These are phyloP conservation scores for Striga hermonthica DNA, from an alignment of 305 asterid genomes.

Conservation along the genomic window DNA sequence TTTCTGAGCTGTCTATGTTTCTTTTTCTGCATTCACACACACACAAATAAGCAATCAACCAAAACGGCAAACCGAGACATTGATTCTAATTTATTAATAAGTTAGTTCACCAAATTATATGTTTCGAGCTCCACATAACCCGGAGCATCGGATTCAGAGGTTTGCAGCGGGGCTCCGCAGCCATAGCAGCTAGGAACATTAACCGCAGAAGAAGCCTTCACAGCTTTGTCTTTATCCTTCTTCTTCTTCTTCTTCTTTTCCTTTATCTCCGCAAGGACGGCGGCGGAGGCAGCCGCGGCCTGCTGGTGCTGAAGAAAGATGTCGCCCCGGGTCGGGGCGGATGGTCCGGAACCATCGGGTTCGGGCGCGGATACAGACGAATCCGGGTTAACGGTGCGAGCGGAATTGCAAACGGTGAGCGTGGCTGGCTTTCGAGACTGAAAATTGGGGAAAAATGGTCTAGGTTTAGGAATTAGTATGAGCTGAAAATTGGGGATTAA, in stretches of 20 bases:
- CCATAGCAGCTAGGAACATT: conserved; percentile 67
- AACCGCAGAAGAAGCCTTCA: conserved; percentile 40
- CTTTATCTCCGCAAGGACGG: conserved; percentile 35
- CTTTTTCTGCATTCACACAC: conserved; percentile 65
- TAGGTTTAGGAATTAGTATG: conserved; percentile 32
- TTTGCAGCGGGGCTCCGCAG: conserved; percentile 90
- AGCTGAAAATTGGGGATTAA: conserved; percentile 31
- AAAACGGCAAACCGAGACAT: conserved; percentile 8
- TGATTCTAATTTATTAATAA: background rate
- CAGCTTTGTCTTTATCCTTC: conserved; percentile 34
- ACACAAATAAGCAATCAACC: conserved; percentile 23
- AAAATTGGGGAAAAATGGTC: conserved; percentile 28
- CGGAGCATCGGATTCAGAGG: conserved; percentile 68
- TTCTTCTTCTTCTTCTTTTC: conserved; percentile 45
- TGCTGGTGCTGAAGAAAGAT: conserved; percentile 62
- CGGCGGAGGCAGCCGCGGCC: conserved; percentile 45
- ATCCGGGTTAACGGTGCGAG: conserved; percentile 30
- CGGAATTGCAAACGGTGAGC: conserved; percentile 48
- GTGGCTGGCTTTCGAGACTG: conserved; percentile 34
- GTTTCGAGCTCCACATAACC: conserved; percentile 78
- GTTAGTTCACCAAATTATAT: conserved; percentile 55
- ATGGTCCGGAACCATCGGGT: conserved; percentile 68
- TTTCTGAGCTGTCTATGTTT: conserved; percentile 75
- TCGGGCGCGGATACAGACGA: conserved; percentile 39
- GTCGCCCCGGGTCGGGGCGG: conserved; percentile 86